Conservation (phyloP, 208 protist genomes). For the Angomonas desouzai region DNA sequence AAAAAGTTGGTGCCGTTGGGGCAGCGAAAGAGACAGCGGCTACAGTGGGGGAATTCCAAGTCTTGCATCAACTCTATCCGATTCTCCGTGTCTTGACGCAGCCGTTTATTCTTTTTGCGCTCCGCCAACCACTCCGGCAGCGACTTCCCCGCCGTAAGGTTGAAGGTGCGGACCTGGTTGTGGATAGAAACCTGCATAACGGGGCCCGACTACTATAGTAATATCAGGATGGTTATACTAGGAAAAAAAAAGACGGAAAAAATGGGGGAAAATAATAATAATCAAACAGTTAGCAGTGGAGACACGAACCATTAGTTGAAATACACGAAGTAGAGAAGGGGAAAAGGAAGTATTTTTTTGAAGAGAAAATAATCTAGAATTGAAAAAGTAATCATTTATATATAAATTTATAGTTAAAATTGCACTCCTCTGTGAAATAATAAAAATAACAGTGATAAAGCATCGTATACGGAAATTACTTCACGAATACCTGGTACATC, state of each 20-base stretch:
- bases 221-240: conserved; percentile 2
- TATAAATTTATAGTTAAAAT: no score
- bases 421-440: no score
- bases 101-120: conserved; percentile 60
- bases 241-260: conserved; percentile 12
- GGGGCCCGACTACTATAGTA: not conserved
- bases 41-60: conserved; percentile 85
- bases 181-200: conserved; percentile 85
- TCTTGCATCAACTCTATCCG: conserved; percentile 87
- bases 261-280: conserved; percentile 17
- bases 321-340: conserved; percentile 12
- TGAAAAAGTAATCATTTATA: no score
- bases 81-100: conserved; percentile 41
- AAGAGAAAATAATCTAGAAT: no score
- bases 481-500: no score
- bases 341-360: no score
- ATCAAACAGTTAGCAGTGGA: not conserved
- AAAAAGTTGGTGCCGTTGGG: conserved; percentile 84
- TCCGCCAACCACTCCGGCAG: conserved; percentile 84
- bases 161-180: conserved; percentile 87
- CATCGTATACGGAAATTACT: no score
- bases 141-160: conserved; percentile 84
- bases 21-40: conserved; percentile 71
- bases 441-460: no score
- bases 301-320: not conserved